Evolutionary conservation across 306 rosid genomes (phyloP), one percentile per base, ranked within the genome.

Genomic region (Prunus persica): DNA sequence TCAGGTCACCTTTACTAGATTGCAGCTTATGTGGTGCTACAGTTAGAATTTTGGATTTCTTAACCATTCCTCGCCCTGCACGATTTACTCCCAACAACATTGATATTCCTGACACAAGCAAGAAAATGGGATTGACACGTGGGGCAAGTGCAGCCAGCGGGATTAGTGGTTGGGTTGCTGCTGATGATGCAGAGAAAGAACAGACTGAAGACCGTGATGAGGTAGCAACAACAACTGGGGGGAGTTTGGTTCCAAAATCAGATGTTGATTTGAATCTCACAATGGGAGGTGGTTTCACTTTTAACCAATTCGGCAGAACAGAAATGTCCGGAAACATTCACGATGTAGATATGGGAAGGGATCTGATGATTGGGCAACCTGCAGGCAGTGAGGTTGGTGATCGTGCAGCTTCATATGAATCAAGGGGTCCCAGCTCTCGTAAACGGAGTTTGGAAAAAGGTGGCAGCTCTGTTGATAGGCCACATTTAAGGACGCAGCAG

Each of bases 141-240:
- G 99, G 99, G 64, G 97, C 73, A 69, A 96, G 98, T 86, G 99
- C 99, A 75, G 99, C 99, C 25, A 96, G 99, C 81, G 99, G 99
- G 72, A 96, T 96, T 75, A 91, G 85, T 83, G 99, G 99, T 79
- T 92, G 99, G 99, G 85, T 88, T 67, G 90, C 97, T 68, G 88
- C 91, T 41, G 98, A 92, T 76, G 96, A 96, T 77, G 81, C 82
- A 11, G 96, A 86, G 75, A 96, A 91, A 91, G 99, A 93, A 78
- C 98, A 88, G 72, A 87, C 85, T 55, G 99, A 82, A 82, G 98
- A 96, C 71, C 99, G 97, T 27, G 99, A 93, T 62, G 99, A 96
- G 85, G 99, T 96, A 72, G 91, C 98, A 73, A 92, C 97, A 28
- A 89, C 89, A 66, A 90, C 88, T 76, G 96, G 77, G 70, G 87